Percentiles rank a stretch among this genome's conserved stretches.
These are phyloP conservation scores for Guyanaporus albipodus DNA, from an alignment of 768 basidiomycete genomes.

Conservation along the genomic window DNA sequence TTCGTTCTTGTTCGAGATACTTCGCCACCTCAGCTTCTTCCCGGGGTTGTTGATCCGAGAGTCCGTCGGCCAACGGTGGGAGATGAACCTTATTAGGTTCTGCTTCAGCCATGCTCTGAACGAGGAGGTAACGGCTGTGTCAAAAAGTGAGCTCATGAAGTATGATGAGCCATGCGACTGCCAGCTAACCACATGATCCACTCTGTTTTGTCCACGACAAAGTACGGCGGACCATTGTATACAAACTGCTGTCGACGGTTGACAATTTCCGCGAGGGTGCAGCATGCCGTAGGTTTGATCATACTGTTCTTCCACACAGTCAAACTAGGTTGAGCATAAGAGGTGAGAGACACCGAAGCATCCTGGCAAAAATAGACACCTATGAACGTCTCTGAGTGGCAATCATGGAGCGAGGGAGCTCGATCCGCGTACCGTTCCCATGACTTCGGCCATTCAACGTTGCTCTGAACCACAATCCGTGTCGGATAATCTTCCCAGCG, in stretches of 20 bases:
- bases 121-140: slow-evolving; percentile 60
- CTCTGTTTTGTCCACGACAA: slow-evolving; percentile 58
- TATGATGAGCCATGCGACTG: neutral
- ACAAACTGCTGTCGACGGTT: slow-evolving; percentile 57
- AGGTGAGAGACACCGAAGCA: slow-evolving; percentile 42
- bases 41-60: neutral
- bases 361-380: slow-evolving; percentile 71
- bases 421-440: slow-evolving; percentile 50
- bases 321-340: slow-evolving; percentile 28
- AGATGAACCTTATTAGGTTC: neutral
- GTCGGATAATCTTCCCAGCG: slow-evolving; percentile 55
- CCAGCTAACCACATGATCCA: slow-evolving; percentile 64
- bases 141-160: neutral
- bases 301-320: slow-evolving; percentile 49
- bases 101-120: slow-evolving; percentile 27
- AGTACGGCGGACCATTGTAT: slow-evolving; percentile 48
- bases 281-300: slow-evolving; percentile 44
- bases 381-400: slow-evolving; percentile 18
- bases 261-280: slow-evolving; percentile 63
- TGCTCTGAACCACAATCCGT: slow-evolving; percentile 62
- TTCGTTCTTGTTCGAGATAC: slow-evolving; percentile 47
- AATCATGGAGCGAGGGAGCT: neutral
- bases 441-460: slow-evolving; percentile 56
- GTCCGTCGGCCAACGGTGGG: no score
- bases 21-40: slow-evolving; percentile 25